Conservation (phyloP, 176 grass and related monocot genomes). For the Aegilops longissima region DNA sequence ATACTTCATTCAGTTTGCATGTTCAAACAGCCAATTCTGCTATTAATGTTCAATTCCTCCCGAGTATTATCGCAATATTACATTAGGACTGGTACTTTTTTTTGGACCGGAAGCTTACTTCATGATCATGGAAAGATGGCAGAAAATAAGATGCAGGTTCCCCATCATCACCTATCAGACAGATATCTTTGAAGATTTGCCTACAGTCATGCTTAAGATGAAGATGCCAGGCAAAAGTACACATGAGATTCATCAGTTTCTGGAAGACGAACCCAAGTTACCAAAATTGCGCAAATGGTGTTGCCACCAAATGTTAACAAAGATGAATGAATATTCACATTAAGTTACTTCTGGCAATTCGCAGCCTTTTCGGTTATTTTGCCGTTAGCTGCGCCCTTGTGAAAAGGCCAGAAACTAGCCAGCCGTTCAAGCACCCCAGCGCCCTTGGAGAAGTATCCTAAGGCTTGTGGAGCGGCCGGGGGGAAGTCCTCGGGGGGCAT, state of each 20-base stretch:
- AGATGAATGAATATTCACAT: conserved; percentile 37
- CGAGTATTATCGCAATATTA: too few species aligned
- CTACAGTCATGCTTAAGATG: not conserved
- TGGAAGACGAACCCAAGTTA: not conserved
- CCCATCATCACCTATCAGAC: not conserved
- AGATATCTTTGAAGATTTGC: not conserved
- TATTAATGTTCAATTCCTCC: too few species aligned
- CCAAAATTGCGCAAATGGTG: conserved; percentile 39
- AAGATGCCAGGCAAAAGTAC: not conserved
- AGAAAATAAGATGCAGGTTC: not conserved
- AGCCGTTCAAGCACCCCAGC: conserved; percentile 70
- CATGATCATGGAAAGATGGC: not conserved
- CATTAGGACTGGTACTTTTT: not conserved
- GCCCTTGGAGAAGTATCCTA: conserved; percentile 82
- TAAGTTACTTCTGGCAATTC: not conserved
- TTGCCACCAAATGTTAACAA: conserved; percentile 1
- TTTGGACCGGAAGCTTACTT: not conserved
- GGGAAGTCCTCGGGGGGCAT: conserved; percentile 98
- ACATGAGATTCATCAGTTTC: not conserved
- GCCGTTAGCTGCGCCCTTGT: conserved; percentile 38
- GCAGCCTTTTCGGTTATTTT: conserved; percentile 33
- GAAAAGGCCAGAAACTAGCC: conserved; percentile 88
- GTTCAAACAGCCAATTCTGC: too few species aligned
- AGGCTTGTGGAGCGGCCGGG: conserved; percentile 59
- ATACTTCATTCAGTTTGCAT: too few species aligned